A percentile compares a stretch with the other conserved stretches of the same genome.
Conservation (phyloP, 2,329 filamentous ascomycete genomes). For the Fusarium zealandicum region DNA sequence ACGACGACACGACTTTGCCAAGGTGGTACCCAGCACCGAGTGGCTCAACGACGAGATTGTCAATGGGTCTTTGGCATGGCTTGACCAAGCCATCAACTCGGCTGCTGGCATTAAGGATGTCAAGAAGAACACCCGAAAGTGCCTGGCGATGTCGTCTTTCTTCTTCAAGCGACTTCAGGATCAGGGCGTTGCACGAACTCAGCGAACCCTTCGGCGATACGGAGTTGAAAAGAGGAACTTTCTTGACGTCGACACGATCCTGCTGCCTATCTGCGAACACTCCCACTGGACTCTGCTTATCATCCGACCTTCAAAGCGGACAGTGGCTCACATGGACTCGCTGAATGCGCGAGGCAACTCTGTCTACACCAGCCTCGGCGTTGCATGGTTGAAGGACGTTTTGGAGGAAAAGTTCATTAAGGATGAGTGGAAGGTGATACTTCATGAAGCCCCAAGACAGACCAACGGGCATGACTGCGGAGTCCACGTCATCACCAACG, state of each 20-base stretch:
- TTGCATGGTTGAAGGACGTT: slow-evolving; percentile 65
- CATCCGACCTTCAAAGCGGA: slow-evolving; percentile 66
- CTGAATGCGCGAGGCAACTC: slow-evolving; percentile 55
- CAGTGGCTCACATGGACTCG: slow-evolving; percentile 75
- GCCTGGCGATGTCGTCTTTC: slow-evolving; percentile 69
- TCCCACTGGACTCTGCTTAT: slow-evolving; percentile 77
- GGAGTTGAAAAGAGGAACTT: slow-evolving; percentile 68
- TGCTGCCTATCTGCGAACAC: slow-evolving; percentile 71
- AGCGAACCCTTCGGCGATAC: slow-evolving; percentile 63
- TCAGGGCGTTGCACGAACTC: slow-evolving; percentile 55
- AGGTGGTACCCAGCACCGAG: slow-evolving; percentile 60
- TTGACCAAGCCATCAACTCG: slow-evolving; percentile 66
- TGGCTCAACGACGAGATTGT: slow-evolving; percentile 84
- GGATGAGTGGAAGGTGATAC: slow-evolving; percentile 65
- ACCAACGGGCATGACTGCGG: slow-evolving; percentile 77
- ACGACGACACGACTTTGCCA: slow-evolving; percentile 66
- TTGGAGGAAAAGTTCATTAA: slow-evolving; percentile 61
- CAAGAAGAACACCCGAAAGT: slow-evolving; percentile 61
- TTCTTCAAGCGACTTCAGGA: slow-evolving; percentile 66
- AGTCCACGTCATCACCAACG: slow-evolving; percentile 79
- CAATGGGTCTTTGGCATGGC: slow-evolving; percentile 68
- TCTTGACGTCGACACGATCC: slow-evolving; percentile 69
- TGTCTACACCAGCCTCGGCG: slow-evolving; percentile 51
- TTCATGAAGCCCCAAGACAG: slow-evolving; percentile 63
- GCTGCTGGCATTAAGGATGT: slow-evolving; percentile 59